Conservation (phyloP, 2,329 filamentous ascomycete species). For the Aspergillus viridinutans region DNA sequence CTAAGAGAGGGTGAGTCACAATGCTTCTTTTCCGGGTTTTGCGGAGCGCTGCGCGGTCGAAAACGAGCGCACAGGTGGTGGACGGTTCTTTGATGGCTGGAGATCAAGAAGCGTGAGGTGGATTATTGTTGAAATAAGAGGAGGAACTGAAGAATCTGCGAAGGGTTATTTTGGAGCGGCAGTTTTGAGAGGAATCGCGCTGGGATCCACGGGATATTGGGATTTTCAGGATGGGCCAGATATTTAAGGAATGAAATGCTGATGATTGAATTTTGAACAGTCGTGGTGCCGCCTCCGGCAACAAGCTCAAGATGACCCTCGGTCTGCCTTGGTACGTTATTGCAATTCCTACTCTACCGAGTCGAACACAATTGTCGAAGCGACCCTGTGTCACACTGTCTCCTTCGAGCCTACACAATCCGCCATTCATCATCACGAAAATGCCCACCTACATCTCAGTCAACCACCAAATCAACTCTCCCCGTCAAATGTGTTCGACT, state of each 20-base stretch:
- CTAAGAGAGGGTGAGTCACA: slow-evolving; percentile 48
- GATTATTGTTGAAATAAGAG: neutral
- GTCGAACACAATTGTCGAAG: slow-evolving; percentile 5
- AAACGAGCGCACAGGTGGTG: neutral
- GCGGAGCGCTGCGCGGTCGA: slow-evolving; percentile 8
- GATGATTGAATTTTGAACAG: slow-evolving; percentile 34
- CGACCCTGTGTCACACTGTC: slow-evolving; percentile 9
- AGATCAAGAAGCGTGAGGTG: neutral
- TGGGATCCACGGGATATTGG: slow-evolving; percentile 1
- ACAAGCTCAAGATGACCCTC: slow-evolving; percentile 99
- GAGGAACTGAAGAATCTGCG: neutral
- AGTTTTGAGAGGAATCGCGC: slow-evolving; percentile 1
- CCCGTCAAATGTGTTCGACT: slow-evolving; percentile 3
- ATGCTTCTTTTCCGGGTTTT: slow-evolving; percentile 11
- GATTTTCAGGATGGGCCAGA: slow-evolving; percentile 2
- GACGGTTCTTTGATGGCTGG: neutral
- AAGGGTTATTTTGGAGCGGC: neutral
- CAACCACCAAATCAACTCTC: slow-evolving; percentile 2
- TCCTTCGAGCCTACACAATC: slow-evolving; percentile 10
- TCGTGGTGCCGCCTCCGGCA: slow-evolving; percentile 87
- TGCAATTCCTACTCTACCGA: slow-evolving; percentile 11
- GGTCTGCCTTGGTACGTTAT: slow-evolving; percentile 96
- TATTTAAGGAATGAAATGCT: slow-evolving; percentile 13
- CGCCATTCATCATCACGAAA: neutral
- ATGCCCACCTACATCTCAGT: neutral